Percentiles rank a stretch among this genome's conserved stretches.
These are phyloP conservation scores for Fusarium tuaranense DNA, from an alignment of 2,329 filamentous ascomycete genomes.

Conservation along the genomic window DNA sequence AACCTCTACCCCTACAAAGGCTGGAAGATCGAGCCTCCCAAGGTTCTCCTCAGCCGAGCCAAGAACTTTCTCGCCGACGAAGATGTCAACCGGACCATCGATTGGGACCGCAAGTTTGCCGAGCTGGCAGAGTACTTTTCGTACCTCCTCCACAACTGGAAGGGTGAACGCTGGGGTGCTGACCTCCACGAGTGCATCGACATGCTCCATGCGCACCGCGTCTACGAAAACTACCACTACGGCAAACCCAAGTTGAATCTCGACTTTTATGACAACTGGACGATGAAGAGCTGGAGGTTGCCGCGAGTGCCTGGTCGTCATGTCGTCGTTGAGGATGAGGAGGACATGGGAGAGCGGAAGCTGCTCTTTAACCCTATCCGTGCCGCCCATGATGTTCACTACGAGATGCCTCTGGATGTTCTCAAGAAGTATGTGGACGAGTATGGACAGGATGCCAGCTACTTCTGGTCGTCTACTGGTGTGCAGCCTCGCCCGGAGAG, in stretches of 20 bases:
- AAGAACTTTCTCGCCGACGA: constrained; percentile 62
- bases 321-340: not conserved
- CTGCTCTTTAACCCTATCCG: constrained; percentile 23
- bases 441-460: constrained; percentile 19
- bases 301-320: constrained; percentile 39
- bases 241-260: constrained; percentile 42
- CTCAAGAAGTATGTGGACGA: constrained; percentile 27
- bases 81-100: constrained; percentile 55
- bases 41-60: constrained; percentile 47
- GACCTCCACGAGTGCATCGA: constrained; percentile 46
- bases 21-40: constrained; percentile 50
- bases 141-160: constrained; percentile 44
- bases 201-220: constrained; percentile 50
- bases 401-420: constrained; percentile 29
- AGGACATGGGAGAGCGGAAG: constrained; percentile 26
- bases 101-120: constrained; percentile 53
- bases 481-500: constrained; percentile 1
- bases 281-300: constrained; percentile 41
- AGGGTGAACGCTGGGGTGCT: constrained; percentile 45
- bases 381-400: constrained; percentile 41
- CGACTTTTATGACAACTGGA: constrained; percentile 36
- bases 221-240: constrained; percentile 53
- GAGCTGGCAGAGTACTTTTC: constrained; percentile 55
- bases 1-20: constrained; percentile 46
- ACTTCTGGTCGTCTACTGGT: constrained; percentile 17